A percentile compares a stretch with the other conserved stretches of the same genome.
These are phyloP conservation scores for Aaosphaeria pasadenensis DNA, from an alignment of 2,329 filamentous ascomycete species.

Conservation along the genomic window DNA sequence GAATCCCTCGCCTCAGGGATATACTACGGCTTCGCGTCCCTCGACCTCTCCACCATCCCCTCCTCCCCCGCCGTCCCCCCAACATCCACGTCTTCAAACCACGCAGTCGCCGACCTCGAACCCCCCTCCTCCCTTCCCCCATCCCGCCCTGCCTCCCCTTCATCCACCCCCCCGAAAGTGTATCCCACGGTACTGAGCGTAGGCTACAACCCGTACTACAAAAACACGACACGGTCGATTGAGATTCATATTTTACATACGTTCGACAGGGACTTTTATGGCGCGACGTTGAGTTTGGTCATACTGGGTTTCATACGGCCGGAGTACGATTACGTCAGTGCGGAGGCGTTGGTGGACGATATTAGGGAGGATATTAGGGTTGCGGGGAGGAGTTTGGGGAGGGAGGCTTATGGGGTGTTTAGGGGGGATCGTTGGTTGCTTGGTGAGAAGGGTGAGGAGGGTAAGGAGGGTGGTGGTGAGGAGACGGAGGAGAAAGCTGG, in stretches of 20 bases:
- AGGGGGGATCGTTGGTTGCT: slow-evolving; percentile 45
- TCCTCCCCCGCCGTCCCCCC: slow-evolving; percentile 12
- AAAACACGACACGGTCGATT: slow-evolving; percentile 80
- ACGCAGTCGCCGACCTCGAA: slow-evolving; percentile 24
- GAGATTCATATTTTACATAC: slow-evolving; percentile 85
- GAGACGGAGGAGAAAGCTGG: neutral
- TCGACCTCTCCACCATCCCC: slow-evolving; percentile 51
- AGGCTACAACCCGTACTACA: slow-evolving; percentile 97
- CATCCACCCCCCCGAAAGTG: slow-evolving; percentile 4
- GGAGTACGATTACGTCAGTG: slow-evolving; percentile 81
- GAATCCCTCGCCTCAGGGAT: slow-evolving; percentile 70
- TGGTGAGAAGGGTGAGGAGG: slow-evolving; percentile 12
- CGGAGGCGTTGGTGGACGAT: slow-evolving; percentile 82
- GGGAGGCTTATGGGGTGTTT: slow-evolving; percentile 35
- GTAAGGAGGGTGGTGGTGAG: neutral
- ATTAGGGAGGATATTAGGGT: slow-evolving; percentile 88
- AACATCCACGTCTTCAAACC: slow-evolving; percentile 18
- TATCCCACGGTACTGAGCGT: slow-evolving; percentile 34
- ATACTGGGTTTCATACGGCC: slow-evolving; percentile 86
- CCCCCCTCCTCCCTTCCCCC: slow-evolving; percentile 9
- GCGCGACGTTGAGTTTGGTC: slow-evolving; percentile 70
- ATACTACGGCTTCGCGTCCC: slow-evolving; percentile 88
- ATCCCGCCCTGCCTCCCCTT: slow-evolving; percentile 9
- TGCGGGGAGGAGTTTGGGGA: slow-evolving; percentile 48
- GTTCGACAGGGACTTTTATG: slow-evolving; percentile 83